A percentile compares a stretch with the other conserved stretches of the same genome.
Evolutionary conservation across 345 rosid species (phyloP).

Genomic region (Boechera divaricarpa): DNA sequence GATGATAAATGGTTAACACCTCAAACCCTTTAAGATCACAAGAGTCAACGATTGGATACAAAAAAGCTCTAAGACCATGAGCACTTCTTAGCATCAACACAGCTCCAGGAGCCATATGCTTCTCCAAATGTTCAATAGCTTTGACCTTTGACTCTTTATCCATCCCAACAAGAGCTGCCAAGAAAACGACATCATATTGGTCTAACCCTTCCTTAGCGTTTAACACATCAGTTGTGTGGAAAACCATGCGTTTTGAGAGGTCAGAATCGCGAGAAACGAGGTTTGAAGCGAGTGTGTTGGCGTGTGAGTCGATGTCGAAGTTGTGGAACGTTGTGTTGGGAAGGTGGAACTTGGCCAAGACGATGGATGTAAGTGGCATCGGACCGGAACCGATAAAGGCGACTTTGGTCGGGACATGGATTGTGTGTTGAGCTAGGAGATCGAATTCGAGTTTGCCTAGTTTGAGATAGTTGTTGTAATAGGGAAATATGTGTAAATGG

Average conservation of each 20-base stretch:
- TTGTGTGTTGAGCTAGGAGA: conserved; percentile 55
- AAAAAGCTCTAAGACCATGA: conserved; percentile 85
- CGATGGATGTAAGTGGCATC: conserved; percentile 83
- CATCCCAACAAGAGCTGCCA: conserved; percentile 95
- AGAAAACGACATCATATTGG: conserved; percentile 81
- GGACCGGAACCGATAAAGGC: conserved; percentile 96
- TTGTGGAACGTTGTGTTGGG: conserved; percentile 65
- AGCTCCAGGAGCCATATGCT: conserved; percentile 69
- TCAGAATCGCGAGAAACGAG: conserved; percentile 64
- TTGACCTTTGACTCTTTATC: conserved; percentile 63
- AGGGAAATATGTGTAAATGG: conserved; percentile 75
- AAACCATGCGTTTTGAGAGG: conserved; percentile 64
- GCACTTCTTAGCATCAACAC: conserved; percentile 82
- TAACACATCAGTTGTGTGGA: conserved; percentile 68
- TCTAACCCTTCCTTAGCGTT: conserved; percentile 54
- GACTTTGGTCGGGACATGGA: conserved; percentile 50
- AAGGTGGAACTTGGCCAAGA: conserved; percentile 75
- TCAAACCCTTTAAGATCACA: conserved; percentile 75
- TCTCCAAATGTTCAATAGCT: conserved; percentile 64
- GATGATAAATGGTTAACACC: conserved; percentile 75
- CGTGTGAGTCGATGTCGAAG: conserved; percentile 72
- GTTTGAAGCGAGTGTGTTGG: conserved; percentile 63
- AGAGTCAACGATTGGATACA: conserved; percentile 79
- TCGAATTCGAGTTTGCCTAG: conserved; percentile 76
- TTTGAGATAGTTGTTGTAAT: conserved; percentile 79